These are phyloP conservation scores for Neurospora terricola DNA, from an alignment of 495 filamentous ascomycete genomes.

Conservation along the genomic window DNA sequence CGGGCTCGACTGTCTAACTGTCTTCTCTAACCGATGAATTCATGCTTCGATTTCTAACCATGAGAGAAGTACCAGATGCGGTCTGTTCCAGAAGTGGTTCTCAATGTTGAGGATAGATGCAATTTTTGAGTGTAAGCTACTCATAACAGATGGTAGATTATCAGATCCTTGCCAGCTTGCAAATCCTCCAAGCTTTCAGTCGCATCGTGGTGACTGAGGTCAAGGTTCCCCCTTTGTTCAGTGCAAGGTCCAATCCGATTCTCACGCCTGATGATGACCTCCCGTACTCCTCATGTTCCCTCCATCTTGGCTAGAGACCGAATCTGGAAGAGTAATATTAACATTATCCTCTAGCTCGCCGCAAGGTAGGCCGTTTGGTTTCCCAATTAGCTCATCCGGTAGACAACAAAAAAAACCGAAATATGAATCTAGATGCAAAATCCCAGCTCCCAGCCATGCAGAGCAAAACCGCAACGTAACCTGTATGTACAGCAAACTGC, in stretches of 20 bases:
- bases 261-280: neutral
- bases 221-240: neutral
- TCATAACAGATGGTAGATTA: neutral
- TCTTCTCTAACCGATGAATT: neutral
- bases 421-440: constrained; percentile 43
- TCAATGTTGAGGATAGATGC: neutral
- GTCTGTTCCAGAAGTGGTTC: neutral
- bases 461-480: constrained; percentile 39
- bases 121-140: neutral
- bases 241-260: neutral
- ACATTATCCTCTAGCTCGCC: neutral
- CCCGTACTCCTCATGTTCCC: neutral
- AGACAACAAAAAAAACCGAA: constrained; percentile 14
- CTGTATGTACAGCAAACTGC: constrained; percentile 37
- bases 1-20: neutral
- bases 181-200: neutral
- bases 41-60: neutral
- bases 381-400: neutral
- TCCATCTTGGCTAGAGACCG: neutral
- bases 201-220: neutral
- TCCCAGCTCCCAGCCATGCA: constrained; percentile 44
- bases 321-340: neutral
- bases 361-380: neutral
- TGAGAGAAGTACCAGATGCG: neutral
- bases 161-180: neutral